These are phyloP conservation scores for Chaetomium strumarium DNA, from an alignment of 2,329 filamentous ascomycete species.

Conservation along the genomic window DNA sequence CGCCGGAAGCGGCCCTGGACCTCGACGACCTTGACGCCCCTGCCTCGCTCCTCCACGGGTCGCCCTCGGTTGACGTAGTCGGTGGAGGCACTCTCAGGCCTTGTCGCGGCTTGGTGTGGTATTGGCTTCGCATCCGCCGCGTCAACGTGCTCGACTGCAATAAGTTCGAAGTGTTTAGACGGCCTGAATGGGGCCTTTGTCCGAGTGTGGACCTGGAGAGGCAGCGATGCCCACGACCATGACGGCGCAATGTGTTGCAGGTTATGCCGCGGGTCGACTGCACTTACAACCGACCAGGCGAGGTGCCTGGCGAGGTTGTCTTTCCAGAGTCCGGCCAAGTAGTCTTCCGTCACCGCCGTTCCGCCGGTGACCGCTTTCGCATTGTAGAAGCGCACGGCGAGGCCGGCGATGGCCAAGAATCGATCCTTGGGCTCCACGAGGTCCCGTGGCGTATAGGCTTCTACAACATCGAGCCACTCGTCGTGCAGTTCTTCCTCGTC, in stretches of 20 bases:
- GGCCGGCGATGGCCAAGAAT: conserved; percentile 25
- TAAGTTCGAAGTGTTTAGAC: conserved; percentile 20
- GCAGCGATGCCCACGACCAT: conserved; percentile 26
- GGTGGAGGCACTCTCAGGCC: background rate
- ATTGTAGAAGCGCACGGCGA: conserved; percentile 26
- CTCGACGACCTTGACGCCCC: conserved; percentile 19
- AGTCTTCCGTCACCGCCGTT: conserved; percentile 19
- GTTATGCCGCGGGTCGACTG: conserved; percentile 12
- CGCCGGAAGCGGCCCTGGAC: conserved; percentile 22
- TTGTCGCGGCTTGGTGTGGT: background rate
- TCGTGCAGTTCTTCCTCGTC: conserved; percentile 21
- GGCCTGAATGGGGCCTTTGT: conserved; percentile 16
- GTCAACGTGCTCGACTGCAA: conserved; percentile 5
- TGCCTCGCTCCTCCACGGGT: conserved; percentile 19
- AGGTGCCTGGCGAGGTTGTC: conserved; percentile 24
- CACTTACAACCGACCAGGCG: conserved; percentile 23
- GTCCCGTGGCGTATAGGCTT: conserved; percentile 24
- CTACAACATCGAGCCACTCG: conserved; percentile 26
- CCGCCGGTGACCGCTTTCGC: conserved; percentile 19
- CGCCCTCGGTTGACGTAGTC: conserved; percentile 14
- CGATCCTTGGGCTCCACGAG: conserved; percentile 23
- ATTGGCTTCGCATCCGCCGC: background rate
- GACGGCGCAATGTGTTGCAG: conserved; percentile 23
- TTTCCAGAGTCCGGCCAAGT: conserved; percentile 25
- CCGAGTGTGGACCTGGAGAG: conserved; percentile 16